Percentiles rank a stretch among this genome's conserved stretches.
Conservation (phyloP, 1,284 basidiomycete genomes). For the Ustilago loliicola region DNA sequence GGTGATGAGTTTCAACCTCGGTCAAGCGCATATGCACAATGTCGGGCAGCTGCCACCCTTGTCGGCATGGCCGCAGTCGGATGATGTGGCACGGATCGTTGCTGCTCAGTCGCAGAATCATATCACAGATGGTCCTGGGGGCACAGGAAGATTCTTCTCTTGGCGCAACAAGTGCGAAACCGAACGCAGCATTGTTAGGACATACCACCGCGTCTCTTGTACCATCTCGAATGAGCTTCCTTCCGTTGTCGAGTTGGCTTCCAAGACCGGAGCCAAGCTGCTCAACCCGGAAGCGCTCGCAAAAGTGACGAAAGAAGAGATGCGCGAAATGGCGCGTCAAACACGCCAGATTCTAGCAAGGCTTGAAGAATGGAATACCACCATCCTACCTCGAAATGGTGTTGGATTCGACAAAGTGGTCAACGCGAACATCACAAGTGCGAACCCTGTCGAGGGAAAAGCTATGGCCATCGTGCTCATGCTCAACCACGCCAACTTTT, state of each 20-base stretch:
- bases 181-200: constrained; percentile 21
- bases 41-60: constrained; percentile 28
- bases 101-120: constrained; percentile 6
- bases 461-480: constrained; percentile 23
- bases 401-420: constrained; percentile 22
- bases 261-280: constrained; percentile 19
- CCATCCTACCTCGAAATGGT: constrained; percentile 12
- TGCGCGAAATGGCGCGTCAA: constrained; percentile 32
- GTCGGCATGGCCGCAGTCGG: constrained; percentile 24
- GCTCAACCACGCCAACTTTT: constrained; percentile 31
- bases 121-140: background rate
- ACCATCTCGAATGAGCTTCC: constrained; percentile 25
- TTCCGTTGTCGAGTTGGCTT: constrained; percentile 19
- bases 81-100: constrained; percentile 1
- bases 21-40: constrained; percentile 10
- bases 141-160: background rate
- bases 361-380: constrained; percentile 29
- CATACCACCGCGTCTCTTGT: background rate
- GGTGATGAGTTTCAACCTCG: constrained; percentile 21
- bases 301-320: constrained; percentile 33
- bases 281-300: constrained; percentile 26
- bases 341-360: constrained; percentile 28
- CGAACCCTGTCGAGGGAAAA: constrained; percentile 22
- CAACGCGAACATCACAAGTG: constrained; percentile 12
- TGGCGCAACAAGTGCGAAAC: constrained; percentile 19